Evolutionary conservation across 2,329 filamentous ascomycete species (phyloP).

Genomic region (Aciculosporium take): DNA sequence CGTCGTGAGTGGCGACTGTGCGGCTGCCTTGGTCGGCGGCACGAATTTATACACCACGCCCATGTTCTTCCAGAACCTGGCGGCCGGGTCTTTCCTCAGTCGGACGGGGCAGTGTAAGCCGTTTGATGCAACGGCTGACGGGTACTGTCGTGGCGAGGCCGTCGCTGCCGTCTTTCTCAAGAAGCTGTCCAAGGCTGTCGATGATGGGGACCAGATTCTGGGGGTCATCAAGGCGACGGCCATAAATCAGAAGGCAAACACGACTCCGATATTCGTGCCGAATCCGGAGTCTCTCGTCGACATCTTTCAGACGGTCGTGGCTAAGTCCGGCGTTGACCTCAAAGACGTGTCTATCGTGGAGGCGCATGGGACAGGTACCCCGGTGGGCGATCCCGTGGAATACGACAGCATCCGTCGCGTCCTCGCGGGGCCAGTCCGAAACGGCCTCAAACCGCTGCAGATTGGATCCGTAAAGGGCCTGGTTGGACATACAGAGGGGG

Average conservation of each 20-base stretch:
- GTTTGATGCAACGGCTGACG: constrained; percentile 41
- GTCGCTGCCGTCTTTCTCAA: constrained; percentile 65
- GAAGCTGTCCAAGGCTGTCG: constrained; percentile 59
- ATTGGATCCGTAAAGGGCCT: constrained; percentile 41
- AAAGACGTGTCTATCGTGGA: constrained; percentile 69
- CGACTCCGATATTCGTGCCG: constrained; percentile 72
- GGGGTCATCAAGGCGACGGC: constrained; percentile 60
- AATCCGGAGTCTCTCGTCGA: constrained; percentile 62
- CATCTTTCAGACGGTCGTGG: constrained; percentile 54
- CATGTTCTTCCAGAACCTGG: constrained; percentile 12
- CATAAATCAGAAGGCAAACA: constrained; percentile 70
- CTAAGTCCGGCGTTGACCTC: constrained; percentile 58
- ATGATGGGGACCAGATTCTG: constrained; percentile 61
- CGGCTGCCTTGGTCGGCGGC: constrained; percentile 50
- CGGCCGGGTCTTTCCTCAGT: constrained; percentile 27
- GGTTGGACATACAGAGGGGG: constrained; percentile 42
- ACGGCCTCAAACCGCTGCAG: neutral
- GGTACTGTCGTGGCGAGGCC: constrained; percentile 68
- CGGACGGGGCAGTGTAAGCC: constrained; percentile 5
- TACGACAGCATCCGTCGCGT: constrained; percentile 50
- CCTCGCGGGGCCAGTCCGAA: constrained; percentile 18
- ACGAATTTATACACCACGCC: constrained; percentile 32
- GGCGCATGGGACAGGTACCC: constrained; percentile 80
- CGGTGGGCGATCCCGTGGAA: constrained; percentile 69
- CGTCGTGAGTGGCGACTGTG: constrained; percentile 32